These are phyloP conservation scores for Tolypocladium paradoxum DNA, from an alignment of 2,329 filamentous ascomycete species.

Conservation along the genomic window DNA sequence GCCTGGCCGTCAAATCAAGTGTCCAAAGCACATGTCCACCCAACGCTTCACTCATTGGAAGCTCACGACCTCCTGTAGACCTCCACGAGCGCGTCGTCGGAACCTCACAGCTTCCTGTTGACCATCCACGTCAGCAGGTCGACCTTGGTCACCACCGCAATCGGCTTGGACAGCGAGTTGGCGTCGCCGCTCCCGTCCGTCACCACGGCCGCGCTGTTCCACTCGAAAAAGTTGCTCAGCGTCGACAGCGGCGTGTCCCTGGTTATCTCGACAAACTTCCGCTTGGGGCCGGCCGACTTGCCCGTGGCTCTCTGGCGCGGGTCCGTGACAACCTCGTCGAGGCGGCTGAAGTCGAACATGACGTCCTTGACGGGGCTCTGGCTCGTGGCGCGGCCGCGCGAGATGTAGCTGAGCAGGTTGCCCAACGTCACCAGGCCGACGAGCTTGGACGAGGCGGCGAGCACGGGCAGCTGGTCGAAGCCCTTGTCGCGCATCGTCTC, in stretches of 20 bases:
- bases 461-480: conserved; percentile 93
- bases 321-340: conserved; percentile 87
- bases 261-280: conserved; percentile 89
- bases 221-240: conserved; percentile 90
- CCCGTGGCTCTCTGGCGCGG: conserved; percentile 50
- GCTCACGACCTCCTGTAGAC: conserved; percentile 22
- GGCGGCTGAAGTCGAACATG: conserved; percentile 91
- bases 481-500: conserved; percentile 98
- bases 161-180: conserved; percentile 57
- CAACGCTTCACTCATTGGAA: not conserved
- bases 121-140: conserved; percentile 91
- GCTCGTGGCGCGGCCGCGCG: conserved; percentile 65
- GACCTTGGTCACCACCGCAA: conserved; percentile 92
- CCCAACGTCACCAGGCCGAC: conserved; percentile 91
- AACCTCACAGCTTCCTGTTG: conserved; percentile 37
- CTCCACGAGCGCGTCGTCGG: not conserved
- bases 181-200: conserved; percentile 59
- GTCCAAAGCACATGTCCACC: not conserved
- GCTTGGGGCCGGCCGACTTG: conserved; percentile 32
- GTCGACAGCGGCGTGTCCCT: conserved; percentile 74
- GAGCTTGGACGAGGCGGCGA: conserved; percentile 58
- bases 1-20: not conserved
- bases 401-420: conserved; percentile 86
- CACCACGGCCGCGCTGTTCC: conserved; percentile 93
- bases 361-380: conserved; percentile 69